Conservation (phyloP, 768 basidiomycete genomes). For the Boletus insuetus region DNA sequence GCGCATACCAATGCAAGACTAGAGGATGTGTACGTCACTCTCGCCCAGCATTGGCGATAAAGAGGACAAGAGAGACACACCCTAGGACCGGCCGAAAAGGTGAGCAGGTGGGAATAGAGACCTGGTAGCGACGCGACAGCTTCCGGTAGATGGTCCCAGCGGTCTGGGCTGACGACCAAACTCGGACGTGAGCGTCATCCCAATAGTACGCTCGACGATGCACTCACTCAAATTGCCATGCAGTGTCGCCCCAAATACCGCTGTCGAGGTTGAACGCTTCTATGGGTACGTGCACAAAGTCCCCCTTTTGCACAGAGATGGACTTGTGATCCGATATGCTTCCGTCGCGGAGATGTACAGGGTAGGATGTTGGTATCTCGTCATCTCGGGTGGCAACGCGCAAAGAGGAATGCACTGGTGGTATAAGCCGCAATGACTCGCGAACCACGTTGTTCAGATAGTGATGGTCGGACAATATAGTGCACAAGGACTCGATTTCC, state of each 20-base stretch:
- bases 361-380: slow-evolving; percentile 66
- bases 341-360: slow-evolving; percentile 53
- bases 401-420: slow-evolving; percentile 79
- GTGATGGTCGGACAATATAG: slow-evolving; percentile 56
- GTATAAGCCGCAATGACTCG: slow-evolving; percentile 74
- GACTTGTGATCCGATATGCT: slow-evolving; percentile 39
- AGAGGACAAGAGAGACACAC: slow-evolving; percentile 40
- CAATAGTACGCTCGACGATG: not conserved
- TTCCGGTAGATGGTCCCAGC: slow-evolving; percentile 78
- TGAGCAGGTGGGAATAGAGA: slow-evolving; percentile 64
- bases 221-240: slow-evolving; percentile 76
- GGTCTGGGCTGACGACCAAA: slow-evolving; percentile 56
- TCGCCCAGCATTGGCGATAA: no score
- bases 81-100: slow-evolving; percentile 80
- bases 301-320: slow-evolving; percentile 61
- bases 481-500: slow-evolving; percentile 60
- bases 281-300: slow-evolving; percentile 72
- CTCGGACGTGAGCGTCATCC: slow-evolving; percentile 1
- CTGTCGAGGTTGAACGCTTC: slow-evolving; percentile 81
- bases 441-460: slow-evolving; percentile 73
- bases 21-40: not conserved
- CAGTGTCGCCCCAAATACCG: slow-evolving; percentile 75
- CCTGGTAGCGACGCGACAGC: slow-evolving; percentile 66
- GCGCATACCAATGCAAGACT: slow-evolving; percentile 83
- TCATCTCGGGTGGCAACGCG: slow-evolving; percentile 79